Base-by-base conservation (phyloP, 257 asterid genomes). In the Paraleonurus japonicus region DNA sequence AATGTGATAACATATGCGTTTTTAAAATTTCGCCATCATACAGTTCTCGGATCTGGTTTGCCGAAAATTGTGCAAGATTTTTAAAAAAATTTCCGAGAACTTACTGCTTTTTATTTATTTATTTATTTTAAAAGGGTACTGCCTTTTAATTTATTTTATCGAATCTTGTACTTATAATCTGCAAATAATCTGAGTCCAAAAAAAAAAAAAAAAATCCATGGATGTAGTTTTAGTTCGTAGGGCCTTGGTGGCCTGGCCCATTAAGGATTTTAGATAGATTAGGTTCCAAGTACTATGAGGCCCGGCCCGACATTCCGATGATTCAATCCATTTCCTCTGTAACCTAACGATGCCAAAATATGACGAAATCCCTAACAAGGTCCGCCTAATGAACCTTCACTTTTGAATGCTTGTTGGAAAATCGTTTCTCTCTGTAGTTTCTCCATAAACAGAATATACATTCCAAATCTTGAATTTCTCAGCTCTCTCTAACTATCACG, bases 341-440 rank as follows among this genome's bases (percentile, higher is more conserved):
- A 37, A 66, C 78, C 78, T 67, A 47, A 30, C 74, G 33, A 68
- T 75, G 75, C 66, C 32, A 67, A 55, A 26, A 7, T 48, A 59
- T 17, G 48, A 59, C 11, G 61, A 32, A 48, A 75, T 61, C 32
- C 75, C 50, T 4, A 28, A 24, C 41, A 4, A 10, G 22, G n/a
- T n/a, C n/a, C n/a, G n/a, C 1, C 1, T 28, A 17, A 24, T 26
- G 6, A 30, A 22, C 19, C 33, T 8, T 19, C 30, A 1, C 51
- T 41, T 55, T 7, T 55, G 28, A 26, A 6, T 23, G 28, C 22
- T 51, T 35, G 4, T 63, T 23, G 27, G n/a, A 4, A 48, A 7
- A 32, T 53, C 47, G 43, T n/a, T 7, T 24, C 32, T 48, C 30
- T 55, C 45, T 12, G 7, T 3, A n/a, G 2, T 1, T 67, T 48